Evolutionary conservation across 192 early-diverging fungal genomes (phyloP), one percentile per base, ranked within the genome.

Genomic region (Cladochytrium replicatum): DNA sequence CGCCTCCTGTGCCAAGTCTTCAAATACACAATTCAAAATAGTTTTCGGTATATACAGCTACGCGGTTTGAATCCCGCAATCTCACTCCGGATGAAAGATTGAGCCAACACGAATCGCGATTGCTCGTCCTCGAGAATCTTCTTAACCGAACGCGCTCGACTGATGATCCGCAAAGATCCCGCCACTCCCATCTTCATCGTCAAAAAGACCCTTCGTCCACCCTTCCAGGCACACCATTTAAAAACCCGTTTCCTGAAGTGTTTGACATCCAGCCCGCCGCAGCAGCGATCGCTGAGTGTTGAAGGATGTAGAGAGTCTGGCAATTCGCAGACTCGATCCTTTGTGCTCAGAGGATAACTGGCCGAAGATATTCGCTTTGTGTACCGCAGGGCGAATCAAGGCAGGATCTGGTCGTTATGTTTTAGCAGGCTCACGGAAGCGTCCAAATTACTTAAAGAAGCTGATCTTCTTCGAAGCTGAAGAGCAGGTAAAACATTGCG

Each of bases 91-190:
- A 93, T 86, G 61, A 74, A 93, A 22, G 71, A 57, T 63, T 93
- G 78, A 2, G 88, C 83, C 30, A 93, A 97, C 4, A 84, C 86
- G 24, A 97, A 78, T 11, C 91, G 60, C 46, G 80, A 76, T 60
- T 97, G 94, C 3, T 89, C 64, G 68, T 95, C 94, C 63, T 90
- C 72, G 37, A 97, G 61, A 43, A 96, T 84, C 47, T 84, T 75
- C 26, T 71, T 71, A 22, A 89, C 81, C 13, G 85, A 73, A 62
- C 22, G 71, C 46, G 27, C 67, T 75, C n/a, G 68, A 54, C 22
- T 57, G 43, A n/a, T 30, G 47, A 32, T 48, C 54, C 34, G 42
- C 23, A 29, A 50, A 8, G 46, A 32, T 40, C 51, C 53, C 43
- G 29, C 41, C 8, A 28, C 6, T 29, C 17, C 6, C 21, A 26